Base-by-base conservation (phyloP, 2,329 filamentous ascomycete species). In the Exophiala sp. region DNA sequence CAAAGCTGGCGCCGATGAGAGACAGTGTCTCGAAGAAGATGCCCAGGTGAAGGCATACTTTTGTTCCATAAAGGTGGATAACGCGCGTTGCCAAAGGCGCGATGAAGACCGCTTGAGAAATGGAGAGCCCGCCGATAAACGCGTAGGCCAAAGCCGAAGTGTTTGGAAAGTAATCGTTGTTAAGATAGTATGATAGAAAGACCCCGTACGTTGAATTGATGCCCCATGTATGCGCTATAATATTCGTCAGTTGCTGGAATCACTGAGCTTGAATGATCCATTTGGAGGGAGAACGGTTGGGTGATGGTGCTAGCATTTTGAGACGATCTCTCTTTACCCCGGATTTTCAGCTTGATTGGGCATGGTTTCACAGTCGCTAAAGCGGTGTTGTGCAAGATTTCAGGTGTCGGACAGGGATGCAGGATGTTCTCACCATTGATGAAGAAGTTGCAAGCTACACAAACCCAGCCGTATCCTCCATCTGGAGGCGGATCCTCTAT, bases 181-280 rank as follows among this genome's bases (percentile, higher is more conserved):
- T 69, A 23, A 83, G 74, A 58, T 82, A 82, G 58, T 78, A 68
- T 1, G 77, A 76, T 18, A 83, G 72, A 61, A 82, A 83, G 45
- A 83, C 78, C 13, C 77, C 79, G 53, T 73, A 74, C 30, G 69
- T 66, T 8, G 53, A 80, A 64, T 88, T 88, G 53, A 88, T 69
- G 6, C 85, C 85, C 85, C 85, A 88, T 1, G 84, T 87, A 62
- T 88, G 83, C 6, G n/a, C 54, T 56, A 16, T 34, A 34, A 34
- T 34, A n/a, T 27, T 10, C 24, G 24, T 22, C 5, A 45, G 37
- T 38, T 14, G 43, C 35, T 46, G 29, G 42, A 46, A 9, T 37
- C 16, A 29, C 23, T 27, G 29, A 13, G 27, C 16, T 27, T 18
- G 27, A 39, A 14, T 21, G 22, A 37, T 32, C 19, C n/a, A n/a